Base-by-base conservation (phyloP, 1,284 basidiomycete species). In the Sanghuangporus baumii region DNA sequence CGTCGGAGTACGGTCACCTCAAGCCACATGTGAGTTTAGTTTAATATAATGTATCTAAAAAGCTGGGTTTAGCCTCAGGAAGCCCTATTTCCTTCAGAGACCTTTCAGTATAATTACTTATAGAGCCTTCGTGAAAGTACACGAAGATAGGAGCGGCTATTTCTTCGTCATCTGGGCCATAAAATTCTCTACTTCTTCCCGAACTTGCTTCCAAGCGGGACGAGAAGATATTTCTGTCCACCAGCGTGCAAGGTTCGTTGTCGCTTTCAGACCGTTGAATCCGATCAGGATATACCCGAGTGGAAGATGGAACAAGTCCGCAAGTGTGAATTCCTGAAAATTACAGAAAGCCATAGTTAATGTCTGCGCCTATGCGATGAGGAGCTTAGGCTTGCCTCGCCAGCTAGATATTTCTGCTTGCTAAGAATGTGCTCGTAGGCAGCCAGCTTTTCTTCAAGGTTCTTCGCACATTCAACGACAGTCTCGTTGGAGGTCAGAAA, bases 241-340 rank as follows among this genome's bases (percentile, higher is more conserved):
- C 63, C 63, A 65, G 18, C 72, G 67, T 5, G 66, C 65, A 8
- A 76, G 70, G 60, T 74, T 74, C 2, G 74, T 75, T 26, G 54
- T 65, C n/a, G 67, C 64, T 41, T 65, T 66, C 26, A 75, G 61
- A 36, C 66, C 60, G 41, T 70, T 63, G 47, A 68, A 63, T 41
- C 67, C 66, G 26, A 67, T 58, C 38, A 74, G 60, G 36, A 71
- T 60, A 0, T 66, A 18, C 1, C 77, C 82, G 61, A 78, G 78
- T 0, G 84, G 76, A 20, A 86, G 67, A 68, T 85, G 83, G 71
- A 77, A 78, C 6, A 86, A 72, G 69, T 86, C 84, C 6, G 78
- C 81, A 6, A 85, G 69, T 3, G 81, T 83, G 56, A 78, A 2
- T 31, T 71, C 69, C 79, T 81, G 50, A 6, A 12, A 31, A 3